phyloP scores from a whole-genome alignment of 78 protist species.

The Dictyostelium capitatum region DNA sequence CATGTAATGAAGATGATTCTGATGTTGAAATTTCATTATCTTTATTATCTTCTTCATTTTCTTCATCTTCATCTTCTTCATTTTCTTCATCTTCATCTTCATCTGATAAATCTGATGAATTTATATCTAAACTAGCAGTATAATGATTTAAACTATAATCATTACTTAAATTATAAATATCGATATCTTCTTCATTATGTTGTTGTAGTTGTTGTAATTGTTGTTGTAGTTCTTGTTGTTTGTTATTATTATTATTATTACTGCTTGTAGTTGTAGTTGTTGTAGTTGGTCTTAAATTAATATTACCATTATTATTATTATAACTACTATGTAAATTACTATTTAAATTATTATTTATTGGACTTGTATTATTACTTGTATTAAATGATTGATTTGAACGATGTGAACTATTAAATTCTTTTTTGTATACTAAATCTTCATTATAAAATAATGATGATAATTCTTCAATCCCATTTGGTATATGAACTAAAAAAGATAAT shows the following conservation, averaged over 20 bases:
- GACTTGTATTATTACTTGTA: not conserved
- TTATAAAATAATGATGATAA: not conserved
- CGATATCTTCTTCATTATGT: not conserved
- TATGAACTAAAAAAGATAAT: slow-evolving; percentile 37
- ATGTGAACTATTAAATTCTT: not conserved
- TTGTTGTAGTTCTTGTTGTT: no score
- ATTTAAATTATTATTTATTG: not conserved
- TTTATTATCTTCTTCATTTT: not conserved
- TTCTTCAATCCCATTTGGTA: slow-evolving; percentile 46
- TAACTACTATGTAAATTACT: not conserved
- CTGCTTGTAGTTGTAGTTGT: not conserved
- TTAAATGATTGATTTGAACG: not conserved
- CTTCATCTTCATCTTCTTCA: not conserved
- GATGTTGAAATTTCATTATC: not conserved
- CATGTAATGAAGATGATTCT: slow-evolving; percentile 9
- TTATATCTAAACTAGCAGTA: not conserved
- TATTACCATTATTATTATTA: not conserved
- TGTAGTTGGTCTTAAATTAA: not conserved
- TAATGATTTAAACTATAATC: not conserved
- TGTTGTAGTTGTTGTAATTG: not conserved
- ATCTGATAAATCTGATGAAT: not conserved
- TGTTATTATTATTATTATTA: not conserved
- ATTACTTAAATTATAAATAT: not conserved
- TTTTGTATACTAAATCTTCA: slow-evolving; percentile 8
- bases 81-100: not conserved